Base-by-base conservation (phyloP, 75 land plant species). In the Adiantum capillusveneris region DNA sequence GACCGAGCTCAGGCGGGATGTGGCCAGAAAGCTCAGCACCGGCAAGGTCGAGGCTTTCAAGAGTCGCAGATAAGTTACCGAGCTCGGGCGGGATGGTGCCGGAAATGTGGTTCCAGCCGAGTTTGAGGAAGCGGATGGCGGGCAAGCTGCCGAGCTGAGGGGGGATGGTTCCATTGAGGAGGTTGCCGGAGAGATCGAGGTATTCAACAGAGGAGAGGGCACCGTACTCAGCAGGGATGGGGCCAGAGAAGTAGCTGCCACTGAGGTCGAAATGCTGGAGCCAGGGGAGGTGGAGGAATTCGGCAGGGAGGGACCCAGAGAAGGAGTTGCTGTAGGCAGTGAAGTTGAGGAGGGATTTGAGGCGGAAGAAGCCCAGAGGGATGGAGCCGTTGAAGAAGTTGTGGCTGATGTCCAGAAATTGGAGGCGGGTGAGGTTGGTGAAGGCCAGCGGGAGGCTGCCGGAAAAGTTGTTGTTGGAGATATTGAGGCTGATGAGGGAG, bases 171-270 rank as follows among this genome's bases (percentile, higher is more conserved):
- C 97, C 97, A 9, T 63, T 51, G 1, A 92, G 68, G 19, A 25
- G 1, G 72, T 88, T 88, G 17, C 97, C 97, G 25, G 86, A 78
- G 26, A 92, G 43, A 29, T 83, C 42, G 0, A 92, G 66, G 27
- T 55, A 67, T 50, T 65, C 61, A 2, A 92, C 60, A 24, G 57
- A 55, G 24, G 29, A 7, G 12, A 85, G 57, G 1, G 11, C 41
- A 17, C 81, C 86, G 30, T 77, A 76, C 27, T 59, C 63, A 0
- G 63, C 25, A 0, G 95, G 95, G 19, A 88, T 80, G 0, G 18
- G 21, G 21, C 95, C 97, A 1, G 49, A 28, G 41, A 92, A 88
- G 62, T 70, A 78, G 75, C 89, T 85, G n/a, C 94, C 94, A 3
- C 87, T 89, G 27, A 92, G 84, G 44, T 83, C 87, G 53, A 92